A percentile compares a stretch with the other conserved stretches of the same genome.
Conservation (phyloP, 1,139 yeast genomes). For the Nakaseomyces sp. region DNA sequence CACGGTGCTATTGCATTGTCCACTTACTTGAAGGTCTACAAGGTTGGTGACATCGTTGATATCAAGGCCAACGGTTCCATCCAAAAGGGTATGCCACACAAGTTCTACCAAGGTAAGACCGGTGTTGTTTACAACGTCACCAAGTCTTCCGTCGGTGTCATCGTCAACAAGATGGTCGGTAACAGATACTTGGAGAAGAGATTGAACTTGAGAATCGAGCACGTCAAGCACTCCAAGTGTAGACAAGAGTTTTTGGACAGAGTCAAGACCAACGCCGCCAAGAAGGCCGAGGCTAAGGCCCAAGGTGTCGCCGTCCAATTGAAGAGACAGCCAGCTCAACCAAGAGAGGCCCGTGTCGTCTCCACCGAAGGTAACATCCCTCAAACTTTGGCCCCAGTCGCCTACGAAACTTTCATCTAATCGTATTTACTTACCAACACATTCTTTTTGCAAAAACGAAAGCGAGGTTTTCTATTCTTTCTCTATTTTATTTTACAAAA, state of each 20-base stretch:
- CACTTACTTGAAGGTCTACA: constrained; percentile 95
- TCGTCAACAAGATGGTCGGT: constrained; percentile 97
- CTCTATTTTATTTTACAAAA: not conserved
- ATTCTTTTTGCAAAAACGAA: not conserved
- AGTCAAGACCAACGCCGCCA: constrained; percentile 93
- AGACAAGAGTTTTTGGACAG: constrained; percentile 98
- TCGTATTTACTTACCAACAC: no score
- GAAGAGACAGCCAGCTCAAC: constrained; percentile 97
- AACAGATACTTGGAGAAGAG: constrained; percentile 98
- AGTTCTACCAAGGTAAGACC: constrained; percentile 99
- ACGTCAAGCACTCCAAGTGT: constrained; percentile 99
- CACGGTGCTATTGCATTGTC: constrained; percentile 93
- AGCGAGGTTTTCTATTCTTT: not conserved
- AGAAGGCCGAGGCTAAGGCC: constrained; percentile 90
- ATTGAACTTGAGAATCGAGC: constrained; percentile 97
- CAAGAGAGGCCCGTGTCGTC: constrained; percentile 86
- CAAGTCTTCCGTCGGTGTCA: constrained; percentile 96
- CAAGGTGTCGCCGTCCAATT: constrained; percentile 84
- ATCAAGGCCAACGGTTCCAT: constrained; percentile 98
- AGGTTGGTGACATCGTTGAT: constrained; percentile 98
- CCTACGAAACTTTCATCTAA: constrained; percentile 99
- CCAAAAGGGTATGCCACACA: constrained; percentile 99
- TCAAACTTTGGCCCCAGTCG: constrained; percentile 97
- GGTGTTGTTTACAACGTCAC: constrained; percentile 98
- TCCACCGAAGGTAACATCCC: constrained; percentile 74